Evolutionary conservation across 2,329 filamentous ascomycete species (phyloP), one percentile per base, ranked within the genome.

Genomic region (Periglandula ipomoeae): DNA sequence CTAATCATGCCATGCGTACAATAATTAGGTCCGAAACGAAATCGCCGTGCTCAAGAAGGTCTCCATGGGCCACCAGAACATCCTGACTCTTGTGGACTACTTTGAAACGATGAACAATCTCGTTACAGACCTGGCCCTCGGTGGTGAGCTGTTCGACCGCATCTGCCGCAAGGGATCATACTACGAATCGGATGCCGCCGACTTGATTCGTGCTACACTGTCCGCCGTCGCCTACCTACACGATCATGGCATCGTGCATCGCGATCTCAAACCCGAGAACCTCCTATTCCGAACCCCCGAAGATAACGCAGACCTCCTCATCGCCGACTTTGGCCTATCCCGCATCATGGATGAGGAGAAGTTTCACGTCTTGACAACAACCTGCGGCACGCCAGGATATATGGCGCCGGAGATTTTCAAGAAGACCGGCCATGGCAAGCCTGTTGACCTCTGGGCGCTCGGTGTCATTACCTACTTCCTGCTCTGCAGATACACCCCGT

Each of bases 31-130:
- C 51, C 86, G 93, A 54, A 98, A 98, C 66, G 93, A 98, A 71
- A 98, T 98, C 60, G 91, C 93, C 6, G 89, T 98, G 23, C 77
- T 98, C 57, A 97, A 97, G 69, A 85, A 85, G 62, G 91, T 98
- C n/a, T 97, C 91, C 1, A 95, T 98, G 87, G 93, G 93, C 48
- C 91, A 98, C 70, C 88, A 93, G 67, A 98, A 98, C 65, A 97
- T 98, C 65, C 73, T 98, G 53, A 98, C 93, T 1, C 78, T 98
- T 51, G 93, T 97, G 60, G 93, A 98, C 72, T 98, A 97, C 70
- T 98, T 98, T 64, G 93, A 98, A 73, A 98, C 93, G 6, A 95
- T 96, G 87, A 97, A 98, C 72, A 98, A 98, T 70, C 79, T 98
- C 34, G 93, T 98, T 46, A 97, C 93, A 39, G 93, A 98, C 63